Conservation (phyloP, 495 filamentous ascomycete species). For the Penicillium steckii region DNA sequence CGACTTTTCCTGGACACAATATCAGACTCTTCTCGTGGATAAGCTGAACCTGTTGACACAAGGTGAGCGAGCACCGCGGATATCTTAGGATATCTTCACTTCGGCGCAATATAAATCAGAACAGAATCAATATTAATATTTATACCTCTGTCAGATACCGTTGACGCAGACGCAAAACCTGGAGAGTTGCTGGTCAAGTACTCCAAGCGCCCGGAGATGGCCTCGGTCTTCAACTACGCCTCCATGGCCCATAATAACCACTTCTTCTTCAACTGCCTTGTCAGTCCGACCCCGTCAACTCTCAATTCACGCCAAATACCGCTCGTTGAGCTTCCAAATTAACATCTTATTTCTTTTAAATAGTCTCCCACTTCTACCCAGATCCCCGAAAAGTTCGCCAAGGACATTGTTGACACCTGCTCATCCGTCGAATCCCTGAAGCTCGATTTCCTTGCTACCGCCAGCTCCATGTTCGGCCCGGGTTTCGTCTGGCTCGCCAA, state of each 20-base stretch:
- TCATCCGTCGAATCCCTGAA: slow-evolving; percentile 78
- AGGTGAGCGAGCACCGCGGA: slow-evolving; percentile 52
- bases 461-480: slow-evolving; percentile 90
- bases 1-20: slow-evolving; percentile 77
- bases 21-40: slow-evolving; percentile 69
- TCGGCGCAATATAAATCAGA: background rate
- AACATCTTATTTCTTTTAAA: background rate
- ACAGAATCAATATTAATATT: background rate
- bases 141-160: slow-evolving; percentile 40
- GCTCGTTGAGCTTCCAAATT: no score
- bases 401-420: slow-evolving; percentile 63
- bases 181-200: slow-evolving; percentile 71
- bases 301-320: background rate
- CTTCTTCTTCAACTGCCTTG: slow-evolving; percentile 81
- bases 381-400: slow-evolving; percentile 48
- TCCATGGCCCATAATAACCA: slow-evolving; percentile 96
- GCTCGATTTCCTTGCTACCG: slow-evolving; percentile 75
- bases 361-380: slow-evolving; percentile 49
- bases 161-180: slow-evolving; percentile 53
- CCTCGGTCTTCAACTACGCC: slow-evolving; percentile 88
- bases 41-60: slow-evolving; percentile 72
- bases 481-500: slow-evolving; percentile 94
- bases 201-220: slow-evolving; percentile 73
- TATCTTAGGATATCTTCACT: background rate
- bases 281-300: slow-evolving; percentile 27